phyloP scores from a whole-genome alignment of 768 basidiomycete genomes.

The Trametes coccinea region DNA sequence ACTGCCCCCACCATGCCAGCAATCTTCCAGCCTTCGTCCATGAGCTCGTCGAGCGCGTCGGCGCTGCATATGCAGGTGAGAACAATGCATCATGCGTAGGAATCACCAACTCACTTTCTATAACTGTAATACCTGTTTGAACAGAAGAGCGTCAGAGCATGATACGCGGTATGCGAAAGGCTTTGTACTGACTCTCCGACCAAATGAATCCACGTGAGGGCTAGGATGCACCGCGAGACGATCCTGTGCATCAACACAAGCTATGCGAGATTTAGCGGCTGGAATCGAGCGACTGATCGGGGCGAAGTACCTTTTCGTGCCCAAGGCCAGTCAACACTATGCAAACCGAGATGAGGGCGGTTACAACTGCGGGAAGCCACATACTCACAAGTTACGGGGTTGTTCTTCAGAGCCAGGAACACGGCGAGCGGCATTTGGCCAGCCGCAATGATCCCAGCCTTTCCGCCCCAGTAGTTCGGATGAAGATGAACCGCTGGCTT shows the following conservation, averaged over 20 bases:
- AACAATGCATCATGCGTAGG: background rate
- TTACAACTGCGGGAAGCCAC: too few species aligned
- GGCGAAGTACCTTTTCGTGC: slow-evolving; percentile 43
- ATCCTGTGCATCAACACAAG: slow-evolving; percentile 49
- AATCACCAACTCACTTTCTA: background rate
- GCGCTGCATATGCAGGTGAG: background rate
- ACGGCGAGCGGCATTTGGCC: slow-evolving; percentile 51
- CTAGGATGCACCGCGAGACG: slow-evolving; percentile 41
- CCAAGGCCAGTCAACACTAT: slow-evolving; percentile 52
- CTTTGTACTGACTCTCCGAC: slow-evolving; percentile 28
- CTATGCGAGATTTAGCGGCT: background rate
- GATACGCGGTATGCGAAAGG: background rate
- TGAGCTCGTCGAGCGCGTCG: background rate
- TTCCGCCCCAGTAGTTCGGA: slow-evolving; percentile 27
- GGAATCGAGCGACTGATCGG: too few species aligned
- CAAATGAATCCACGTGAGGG: slow-evolving; percentile 48
- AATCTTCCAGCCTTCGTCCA: slow-evolving; percentile 13
- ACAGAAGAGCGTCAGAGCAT: background rate
- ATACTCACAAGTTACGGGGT: slow-evolving; percentile 42
- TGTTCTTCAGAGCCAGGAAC: slow-evolving; percentile 56
- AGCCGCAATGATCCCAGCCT: slow-evolving; percentile 44
- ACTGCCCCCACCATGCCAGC: slow-evolving; percentile 28
- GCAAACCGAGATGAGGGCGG: background rate
- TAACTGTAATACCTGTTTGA: background rate
- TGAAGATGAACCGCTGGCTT: slow-evolving; percentile 11